These are phyloP conservation scores for Moesziomyces sp. DNA, from an alignment of 1,284 basidiomycete species.

Conservation along the genomic window DNA sequence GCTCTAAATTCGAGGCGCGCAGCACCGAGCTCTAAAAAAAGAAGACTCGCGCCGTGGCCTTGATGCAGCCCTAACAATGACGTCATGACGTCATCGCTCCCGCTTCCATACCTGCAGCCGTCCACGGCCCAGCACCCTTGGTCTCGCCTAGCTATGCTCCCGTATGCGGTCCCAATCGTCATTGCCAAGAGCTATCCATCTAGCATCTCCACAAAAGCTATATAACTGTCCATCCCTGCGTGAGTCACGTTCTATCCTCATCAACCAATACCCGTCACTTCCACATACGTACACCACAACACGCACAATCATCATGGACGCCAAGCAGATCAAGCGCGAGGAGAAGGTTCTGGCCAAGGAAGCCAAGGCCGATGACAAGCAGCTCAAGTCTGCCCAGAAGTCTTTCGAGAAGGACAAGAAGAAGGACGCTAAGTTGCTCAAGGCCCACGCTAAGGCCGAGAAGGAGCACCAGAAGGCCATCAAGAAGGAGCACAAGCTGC, in stretches of 20 bases:
- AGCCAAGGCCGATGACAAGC: conserved; percentile 33
- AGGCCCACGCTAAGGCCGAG: conserved; percentile 30
- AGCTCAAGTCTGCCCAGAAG: conserved; percentile 32
- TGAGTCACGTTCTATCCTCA: too few species aligned
- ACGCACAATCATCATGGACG: conserved; percentile 27
- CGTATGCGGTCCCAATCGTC: background rate
- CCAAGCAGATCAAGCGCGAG: conserved; percentile 31
- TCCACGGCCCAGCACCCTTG: too few species aligned
- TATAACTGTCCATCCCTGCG: background rate
- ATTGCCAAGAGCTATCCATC: background rate
- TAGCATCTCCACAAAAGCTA: background rate
- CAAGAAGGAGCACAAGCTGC: conserved; percentile 42
- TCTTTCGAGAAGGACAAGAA: conserved; percentile 30
- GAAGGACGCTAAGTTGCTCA: conserved; percentile 31
- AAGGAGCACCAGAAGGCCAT: conserved; percentile 43
- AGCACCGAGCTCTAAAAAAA: conserved; percentile 19
- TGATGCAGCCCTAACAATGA: conserved; percentile 3
- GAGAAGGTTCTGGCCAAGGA: conserved; percentile 42
- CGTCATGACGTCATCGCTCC: conserved; percentile 30
- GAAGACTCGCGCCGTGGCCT: conserved; percentile 1
- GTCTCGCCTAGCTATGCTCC: too few species aligned
- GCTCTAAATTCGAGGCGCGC: background rate
- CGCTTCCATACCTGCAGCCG: background rate
- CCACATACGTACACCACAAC: background rate
- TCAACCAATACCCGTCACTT: too few species aligned